Evolutionary conservation across 2,329 filamentous ascomycete genomes (phyloP), one percentile per base, ranked within the genome.

Genomic region (Diplodia scrobiculata): DNA sequence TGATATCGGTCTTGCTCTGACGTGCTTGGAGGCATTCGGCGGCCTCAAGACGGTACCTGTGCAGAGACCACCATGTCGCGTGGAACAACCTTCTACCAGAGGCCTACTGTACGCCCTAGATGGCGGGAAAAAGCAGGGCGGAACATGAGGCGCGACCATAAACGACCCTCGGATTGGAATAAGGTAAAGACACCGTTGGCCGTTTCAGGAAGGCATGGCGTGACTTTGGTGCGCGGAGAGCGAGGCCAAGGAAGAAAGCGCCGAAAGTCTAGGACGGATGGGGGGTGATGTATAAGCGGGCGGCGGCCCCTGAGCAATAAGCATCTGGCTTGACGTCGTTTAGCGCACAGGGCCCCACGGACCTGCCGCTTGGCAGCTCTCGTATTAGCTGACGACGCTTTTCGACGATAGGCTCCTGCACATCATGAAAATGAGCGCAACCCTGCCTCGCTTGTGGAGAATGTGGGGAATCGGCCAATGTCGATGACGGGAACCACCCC

Each of bases 321-420:
- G 27, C 27, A 19, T n/a, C 17, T 27, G 32, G 41, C 38, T 21
- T 50, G 58, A 36, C 58, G 45, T 62, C 27, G 58, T 17, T 32
- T 6, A 62, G 58, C 45, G 17, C 45, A 36, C 27, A 17, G 21
- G 41, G 48, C 27, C 38, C 58, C 58, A 62, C 58, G 27, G 58
- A 62, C 58, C 58, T 25, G 21, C 45, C 58, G 27, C 58, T 62
- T 62, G 36, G 50, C 58, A 19, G n/a, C 19, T 50, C 58, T 62
- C 58, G 58, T 62, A 50, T 62, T 32, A 62, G 58, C 58, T 62
- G 58, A 62, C 58, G 58, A 62, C 58, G 58, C 32, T 50, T 62
- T 45, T 50, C 45, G 58, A 62, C 58, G 58, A 48, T 62, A 50
- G 58, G 58, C 29, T 62, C 58, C 58, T 62, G 58, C 58, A 62